A percentile compares a stretch with the other conserved stretches of the same genome.
phyloP scores from a whole-genome alignment of 768 basidiomycete genomes.

The Amanita muscaria region DNA sequence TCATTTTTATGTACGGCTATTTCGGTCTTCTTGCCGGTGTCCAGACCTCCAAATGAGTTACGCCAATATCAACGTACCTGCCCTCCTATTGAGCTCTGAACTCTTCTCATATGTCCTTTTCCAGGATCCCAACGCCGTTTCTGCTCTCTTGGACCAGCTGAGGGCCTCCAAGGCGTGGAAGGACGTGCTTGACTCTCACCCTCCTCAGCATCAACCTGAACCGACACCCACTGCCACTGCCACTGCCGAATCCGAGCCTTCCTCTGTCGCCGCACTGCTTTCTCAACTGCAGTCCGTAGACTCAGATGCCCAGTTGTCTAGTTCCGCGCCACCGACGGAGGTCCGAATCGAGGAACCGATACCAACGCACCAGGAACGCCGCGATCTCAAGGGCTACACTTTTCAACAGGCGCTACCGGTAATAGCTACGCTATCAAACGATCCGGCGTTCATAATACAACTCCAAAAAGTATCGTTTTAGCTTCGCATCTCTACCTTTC shows the following conservation, averaged over 20 bases:
- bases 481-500: neutral
- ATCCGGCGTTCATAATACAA: constrained; percentile 39
- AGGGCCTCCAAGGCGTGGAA: constrained; percentile 65
- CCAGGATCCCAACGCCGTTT: constrained; percentile 62
- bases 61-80: constrained; percentile 51
- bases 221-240: constrained; percentile 9
- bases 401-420: constrained; percentile 67
- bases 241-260: constrained; percentile 4
- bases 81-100: constrained; percentile 1
- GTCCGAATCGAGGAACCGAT: neutral
- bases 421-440: constrained; percentile 50
- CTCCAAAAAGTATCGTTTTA: constrained; percentile 38
- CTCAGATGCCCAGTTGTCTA: neutral
- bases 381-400: constrained; percentile 39
- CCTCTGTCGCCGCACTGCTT: constrained; percentile 50
- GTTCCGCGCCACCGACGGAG: neutral
- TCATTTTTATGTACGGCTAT: constrained; percentile 29
- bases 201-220: neutral
- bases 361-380: constrained; percentile 9
- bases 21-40: constrained; percentile 23
- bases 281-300: constrained; percentile 41
- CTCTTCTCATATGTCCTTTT: constrained; percentile 5
- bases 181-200: constrained; percentile 19
- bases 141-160: constrained; percentile 64
- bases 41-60: constrained; percentile 26